Evolutionary conservation across 116 monocot genomes (phyloP).

Genomic region (Posidonia oceanica): DNA sequence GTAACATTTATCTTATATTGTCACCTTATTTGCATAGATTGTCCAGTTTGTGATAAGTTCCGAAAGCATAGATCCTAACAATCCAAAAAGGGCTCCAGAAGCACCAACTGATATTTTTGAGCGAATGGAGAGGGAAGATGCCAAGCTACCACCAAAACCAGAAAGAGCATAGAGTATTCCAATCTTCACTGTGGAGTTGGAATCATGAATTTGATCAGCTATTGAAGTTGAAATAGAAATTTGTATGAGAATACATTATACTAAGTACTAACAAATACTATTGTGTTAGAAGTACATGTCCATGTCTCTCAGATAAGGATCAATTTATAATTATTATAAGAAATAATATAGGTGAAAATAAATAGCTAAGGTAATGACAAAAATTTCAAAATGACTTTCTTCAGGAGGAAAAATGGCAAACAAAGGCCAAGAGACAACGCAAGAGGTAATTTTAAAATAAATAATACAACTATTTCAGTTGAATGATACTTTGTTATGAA

Average conservation of each 20-base stretch:
- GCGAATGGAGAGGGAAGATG: conserved; percentile 36
- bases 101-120: conserved; percentile 28
- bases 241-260: no score
- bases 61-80: conserved; percentile 77
- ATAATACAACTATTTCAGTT: no score
- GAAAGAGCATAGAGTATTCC: conserved; percentile 52
- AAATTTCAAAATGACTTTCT: not conserved
- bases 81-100: conserved; percentile 65
- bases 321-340: no score
- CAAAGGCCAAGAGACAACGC: no score
- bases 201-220: not conserved
- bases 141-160: conserved; percentile 63
- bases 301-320: no score
- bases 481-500: not conserved
- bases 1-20: not conserved
- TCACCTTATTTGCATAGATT: conserved; percentile 63
- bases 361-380: no score
- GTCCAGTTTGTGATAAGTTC: conserved; percentile 79
- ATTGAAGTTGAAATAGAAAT: not conserved
- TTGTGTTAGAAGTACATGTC: no score
- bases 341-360: no score
- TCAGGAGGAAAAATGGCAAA: not conserved
- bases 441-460: no score
- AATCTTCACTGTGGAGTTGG: conserved; percentile 35
- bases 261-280: no score